Evolutionary conservation across 148 eudicot genomes (phyloP), one percentile per base, ranked within the genome.

Genomic region (Arctostaphylos glauca): DNA sequence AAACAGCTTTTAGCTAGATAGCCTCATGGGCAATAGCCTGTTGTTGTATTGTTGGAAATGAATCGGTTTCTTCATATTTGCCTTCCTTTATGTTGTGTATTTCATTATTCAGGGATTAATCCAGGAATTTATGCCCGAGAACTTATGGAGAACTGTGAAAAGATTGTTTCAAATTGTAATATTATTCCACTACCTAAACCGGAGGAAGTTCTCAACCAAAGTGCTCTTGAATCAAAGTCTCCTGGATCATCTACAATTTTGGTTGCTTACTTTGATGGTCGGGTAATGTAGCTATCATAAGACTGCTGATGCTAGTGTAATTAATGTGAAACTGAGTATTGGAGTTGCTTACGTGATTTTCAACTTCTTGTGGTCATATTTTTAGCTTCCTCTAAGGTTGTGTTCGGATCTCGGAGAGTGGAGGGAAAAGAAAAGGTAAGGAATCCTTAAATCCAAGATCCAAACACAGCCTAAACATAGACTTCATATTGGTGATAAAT

Each of bases 231-330:
- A 74, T 84, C 89, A 47, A 76, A 84, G 76, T 91, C 92, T 84
- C 87, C 91, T 78, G 99, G 99, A 79, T 86, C 90, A 48, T 93
- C 99, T 68, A 89, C 93, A 66, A 88, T 91, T 88, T 86, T 96
- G 85, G 83, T 94, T 87, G 97, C 93, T 89, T 86, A 91, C 74
- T 85, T 94, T 85, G 89, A 90, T 87, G 88, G 93, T 52, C 87
- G 88, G 96, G 98, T 95, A 56, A 38, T 67, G 38, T 56, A 80
- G 41, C 50, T 31, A 48, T 10, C 41, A 15, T 8, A 52, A 52
- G 77, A 77, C 66, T 38, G 38, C 10, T 52, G 41, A 41, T 3
- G 19, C 12, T 58, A 23, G 7, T 31, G 75, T 59, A 12, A 67
- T 49, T 10, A 38, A 67, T 38, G 23, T 49, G 49, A 23, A 23